These are phyloP conservation scores for Gloeopeniophorella convolvens DNA, from an alignment of 768 basidiomycete species.

Conservation along the genomic window DNA sequence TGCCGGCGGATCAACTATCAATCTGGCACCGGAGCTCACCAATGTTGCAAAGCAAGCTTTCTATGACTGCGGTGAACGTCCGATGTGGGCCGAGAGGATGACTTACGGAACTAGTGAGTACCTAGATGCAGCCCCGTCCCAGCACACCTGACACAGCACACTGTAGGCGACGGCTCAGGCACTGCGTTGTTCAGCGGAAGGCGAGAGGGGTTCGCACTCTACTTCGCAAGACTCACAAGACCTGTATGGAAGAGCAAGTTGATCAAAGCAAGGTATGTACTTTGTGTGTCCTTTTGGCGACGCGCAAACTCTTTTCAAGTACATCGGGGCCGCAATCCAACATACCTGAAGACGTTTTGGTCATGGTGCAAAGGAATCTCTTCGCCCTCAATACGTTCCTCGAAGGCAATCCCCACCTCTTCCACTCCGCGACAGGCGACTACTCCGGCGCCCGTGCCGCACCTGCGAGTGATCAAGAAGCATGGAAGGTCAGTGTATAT, in stretches of 20 bases:
- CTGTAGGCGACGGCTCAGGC: constrained; percentile 37
- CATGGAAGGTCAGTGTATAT: constrained; percentile 62
- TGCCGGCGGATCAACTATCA: constrained; percentile 39
- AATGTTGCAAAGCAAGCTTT: constrained; percentile 78
- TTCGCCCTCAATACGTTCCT: constrained; percentile 70
- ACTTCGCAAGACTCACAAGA: constrained; percentile 77
- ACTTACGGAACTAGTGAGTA: constrained; percentile 67
- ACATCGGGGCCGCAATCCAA: constrained; percentile 27
- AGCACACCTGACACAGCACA: background rate
- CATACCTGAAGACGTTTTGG: constrained; percentile 54
- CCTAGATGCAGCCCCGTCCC: background rate
- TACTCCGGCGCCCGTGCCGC: constrained; percentile 47
- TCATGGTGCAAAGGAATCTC: constrained; percentile 74
- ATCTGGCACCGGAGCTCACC: constrained; percentile 54
- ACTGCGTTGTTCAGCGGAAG: constrained; percentile 80
- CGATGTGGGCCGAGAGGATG: constrained; percentile 72
- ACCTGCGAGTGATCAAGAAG: constrained; percentile 69
- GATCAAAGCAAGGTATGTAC: constrained; percentile 51
- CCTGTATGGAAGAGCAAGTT: constrained; percentile 86
- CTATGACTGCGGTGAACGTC: constrained; percentile 80
- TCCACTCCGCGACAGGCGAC: constrained; percentile 76
- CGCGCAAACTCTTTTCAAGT: constrained; percentile 8
- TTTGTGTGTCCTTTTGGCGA: background rate
- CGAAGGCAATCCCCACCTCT: constrained; percentile 77
- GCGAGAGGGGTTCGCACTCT: constrained; percentile 81